phyloP scores from a whole-genome alignment of 139 green algal species.

The Chlorella sp. region DNA sequence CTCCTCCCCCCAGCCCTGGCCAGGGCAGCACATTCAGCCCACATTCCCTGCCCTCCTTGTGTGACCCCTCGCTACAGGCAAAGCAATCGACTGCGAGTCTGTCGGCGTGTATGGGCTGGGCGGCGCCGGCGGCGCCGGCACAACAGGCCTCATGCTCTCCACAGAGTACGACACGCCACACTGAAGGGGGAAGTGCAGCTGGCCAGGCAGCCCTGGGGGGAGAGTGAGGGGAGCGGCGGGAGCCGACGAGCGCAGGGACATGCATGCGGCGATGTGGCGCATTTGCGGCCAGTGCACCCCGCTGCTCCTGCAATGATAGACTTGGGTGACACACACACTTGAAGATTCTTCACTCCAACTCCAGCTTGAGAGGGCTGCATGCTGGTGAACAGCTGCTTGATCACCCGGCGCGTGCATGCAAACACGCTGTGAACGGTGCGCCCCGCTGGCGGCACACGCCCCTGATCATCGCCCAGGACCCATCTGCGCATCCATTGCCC shows the following conservation, averaged over 20 bases:
- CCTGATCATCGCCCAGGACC: too few species aligned
- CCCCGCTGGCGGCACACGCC: too few species aligned
- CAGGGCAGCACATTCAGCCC: not conserved
- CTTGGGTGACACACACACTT: too few species aligned
- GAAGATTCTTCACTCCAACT: too few species aligned
- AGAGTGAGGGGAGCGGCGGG: not conserved
- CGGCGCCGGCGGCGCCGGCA: not conserved
- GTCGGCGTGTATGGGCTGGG: constrained; percentile 11
- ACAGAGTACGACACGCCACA: constrained; percentile 14
- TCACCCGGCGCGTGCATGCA: too few species aligned
- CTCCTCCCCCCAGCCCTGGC: too few species aligned
- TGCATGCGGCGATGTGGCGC: too few species aligned
- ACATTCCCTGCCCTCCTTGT: not conserved
- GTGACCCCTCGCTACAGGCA: not conserved
- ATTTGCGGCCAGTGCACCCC: too few species aligned
- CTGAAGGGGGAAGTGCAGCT: not conserved
- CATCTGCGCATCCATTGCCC: not conserved
- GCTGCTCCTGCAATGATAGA: too few species aligned
- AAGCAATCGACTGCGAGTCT: constrained; percentile 13
- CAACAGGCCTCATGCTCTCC: not conserved
- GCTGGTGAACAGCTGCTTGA: not conserved
- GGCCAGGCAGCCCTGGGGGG: not conserved
- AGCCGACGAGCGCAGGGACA: too few species aligned
- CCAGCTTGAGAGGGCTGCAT: too few species aligned
- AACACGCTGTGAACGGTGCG: not conserved